A percentile compares a stretch with the other conserved stretches of the same genome.
Evolutionary conservation across 2,329 filamentous ascomycete genomes (phyloP).

Genomic region (Aureobasidium sp.): DNA sequence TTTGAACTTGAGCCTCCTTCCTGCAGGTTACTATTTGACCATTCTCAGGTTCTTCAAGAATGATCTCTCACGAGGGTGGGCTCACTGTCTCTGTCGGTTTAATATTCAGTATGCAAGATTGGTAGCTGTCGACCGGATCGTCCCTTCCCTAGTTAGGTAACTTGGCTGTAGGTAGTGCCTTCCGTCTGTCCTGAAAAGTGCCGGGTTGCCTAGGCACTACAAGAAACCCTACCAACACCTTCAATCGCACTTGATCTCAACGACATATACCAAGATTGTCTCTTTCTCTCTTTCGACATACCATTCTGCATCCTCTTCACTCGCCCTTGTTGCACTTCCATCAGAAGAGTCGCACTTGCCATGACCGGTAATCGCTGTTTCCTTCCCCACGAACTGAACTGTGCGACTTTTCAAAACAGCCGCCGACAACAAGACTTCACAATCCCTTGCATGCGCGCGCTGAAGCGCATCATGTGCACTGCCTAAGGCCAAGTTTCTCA

Average conservation of each 20-base stretch:
- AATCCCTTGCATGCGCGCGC: constrained; percentile 10
- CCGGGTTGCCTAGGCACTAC: neutral
- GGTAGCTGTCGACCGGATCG: neutral
- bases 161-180: neutral
- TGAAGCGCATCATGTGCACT: neutral
- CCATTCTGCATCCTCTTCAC: neutral
- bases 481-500: neutral
- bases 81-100: neutral
- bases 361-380: neutral
- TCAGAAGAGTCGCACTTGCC: neutral
- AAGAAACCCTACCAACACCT: neutral
- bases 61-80: neutral
- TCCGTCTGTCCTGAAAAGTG: neutral
- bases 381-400: constrained; percentile 7
- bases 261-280: neutral
- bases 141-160: neutral
- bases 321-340: neutral
- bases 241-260: neutral
- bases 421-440: constrained; percentile 4
- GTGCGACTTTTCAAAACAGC: constrained; percentile 10
- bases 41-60: neutral
- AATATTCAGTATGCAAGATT: neutral
- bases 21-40: neutral
- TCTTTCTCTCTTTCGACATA: neutral
- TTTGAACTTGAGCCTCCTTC: neutral